Conservation (phyloP, 2,329 filamentous ascomycete species). For the Diaporthe sp. region DNA sequence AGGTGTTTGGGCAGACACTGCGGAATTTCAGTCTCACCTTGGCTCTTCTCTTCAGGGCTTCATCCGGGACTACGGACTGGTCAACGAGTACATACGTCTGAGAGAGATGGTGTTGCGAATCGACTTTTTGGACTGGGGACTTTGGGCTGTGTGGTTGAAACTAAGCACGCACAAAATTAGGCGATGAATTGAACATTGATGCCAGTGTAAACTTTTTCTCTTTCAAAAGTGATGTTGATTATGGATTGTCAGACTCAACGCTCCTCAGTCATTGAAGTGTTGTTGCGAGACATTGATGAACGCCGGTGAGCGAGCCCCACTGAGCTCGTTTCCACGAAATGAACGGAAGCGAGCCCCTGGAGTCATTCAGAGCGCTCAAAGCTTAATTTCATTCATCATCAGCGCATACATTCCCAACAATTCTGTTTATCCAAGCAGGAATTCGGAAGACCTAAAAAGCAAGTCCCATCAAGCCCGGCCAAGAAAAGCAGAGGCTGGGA, state of each 20-base stretch:
- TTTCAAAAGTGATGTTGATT: not conserved
- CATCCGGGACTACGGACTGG: not conserved
- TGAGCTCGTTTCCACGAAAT: slow-evolving; percentile 18
- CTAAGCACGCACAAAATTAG: not conserved
- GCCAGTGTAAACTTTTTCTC: not conserved
- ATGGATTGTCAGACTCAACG: not conserved
- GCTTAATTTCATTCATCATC: not conserved
- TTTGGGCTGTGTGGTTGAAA: not conserved
- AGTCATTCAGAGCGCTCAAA: not conserved
- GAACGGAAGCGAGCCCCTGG: slow-evolving; percentile 15
- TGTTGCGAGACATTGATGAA: not conserved
- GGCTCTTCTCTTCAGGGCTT: not conserved
- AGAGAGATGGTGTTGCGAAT: not conserved
- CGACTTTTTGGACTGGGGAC: not conserved
- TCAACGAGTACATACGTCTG: not conserved
- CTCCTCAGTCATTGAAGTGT: not conserved
- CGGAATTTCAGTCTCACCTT: too few species aligned
- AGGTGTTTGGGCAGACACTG: not conserved
- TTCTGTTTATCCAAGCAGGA: not conserved
- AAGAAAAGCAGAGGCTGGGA: slow-evolving; percentile 24
- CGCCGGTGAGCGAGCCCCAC: slow-evolving; percentile 5
- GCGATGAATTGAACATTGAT: not conserved
- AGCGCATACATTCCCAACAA: not conserved
- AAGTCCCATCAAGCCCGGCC: not conserved
- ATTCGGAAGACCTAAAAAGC: not conserved